Evolutionary conservation across 2,329 filamentous ascomycete species (phyloP).

Genomic region (Fusarium sambucinum): DNA sequence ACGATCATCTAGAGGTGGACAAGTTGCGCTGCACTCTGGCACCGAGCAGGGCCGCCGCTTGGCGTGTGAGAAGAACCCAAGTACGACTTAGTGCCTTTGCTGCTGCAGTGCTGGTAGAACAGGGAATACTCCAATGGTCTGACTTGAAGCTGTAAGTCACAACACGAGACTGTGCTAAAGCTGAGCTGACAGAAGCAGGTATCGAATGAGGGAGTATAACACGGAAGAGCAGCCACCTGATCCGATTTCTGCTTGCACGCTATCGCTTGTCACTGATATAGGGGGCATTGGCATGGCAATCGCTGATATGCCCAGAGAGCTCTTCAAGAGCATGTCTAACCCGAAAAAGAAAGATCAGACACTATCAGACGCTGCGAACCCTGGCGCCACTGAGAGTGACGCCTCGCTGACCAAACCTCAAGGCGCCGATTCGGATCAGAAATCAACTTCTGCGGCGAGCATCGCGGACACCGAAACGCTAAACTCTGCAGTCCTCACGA

Average conservation of each 20-base stretch:
- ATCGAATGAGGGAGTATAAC: constrained; percentile 73
- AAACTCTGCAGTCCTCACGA: constrained; percentile 5
- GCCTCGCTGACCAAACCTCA: constrained; percentile 9
- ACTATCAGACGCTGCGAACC: constrained; percentile 9
- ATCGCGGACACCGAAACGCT: constrained; percentile 17
- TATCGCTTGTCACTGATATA: constrained; percentile 84
- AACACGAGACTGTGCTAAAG: neutral
- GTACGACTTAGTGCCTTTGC: constrained; percentile 78
- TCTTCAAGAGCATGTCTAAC: constrained; percentile 60
- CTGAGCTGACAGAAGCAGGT: constrained; percentile 53
- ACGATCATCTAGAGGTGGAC: constrained; percentile 75
- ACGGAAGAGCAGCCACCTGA: constrained; percentile 84
- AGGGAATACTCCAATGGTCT: constrained; percentile 73
- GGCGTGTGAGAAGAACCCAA: constrained; percentile 77
- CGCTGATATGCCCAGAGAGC: constrained; percentile 75
- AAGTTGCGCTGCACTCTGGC: constrained; percentile 76
- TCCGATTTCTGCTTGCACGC: constrained; percentile 80
- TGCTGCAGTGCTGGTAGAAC: constrained; percentile 74
- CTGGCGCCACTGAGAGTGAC: constrained; percentile 17
- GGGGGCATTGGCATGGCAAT: constrained; percentile 85
- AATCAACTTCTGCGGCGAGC: constrained; percentile 15
- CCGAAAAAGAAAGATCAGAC: constrained; percentile 32
- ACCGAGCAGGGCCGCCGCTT: constrained; percentile 77
- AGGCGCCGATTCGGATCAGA: constrained; percentile 17
- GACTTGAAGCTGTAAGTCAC: constrained; percentile 77